Base-by-base conservation (phyloP, 2,329 filamentous ascomycete genomes). In the Claviceps monticola region DNA sequence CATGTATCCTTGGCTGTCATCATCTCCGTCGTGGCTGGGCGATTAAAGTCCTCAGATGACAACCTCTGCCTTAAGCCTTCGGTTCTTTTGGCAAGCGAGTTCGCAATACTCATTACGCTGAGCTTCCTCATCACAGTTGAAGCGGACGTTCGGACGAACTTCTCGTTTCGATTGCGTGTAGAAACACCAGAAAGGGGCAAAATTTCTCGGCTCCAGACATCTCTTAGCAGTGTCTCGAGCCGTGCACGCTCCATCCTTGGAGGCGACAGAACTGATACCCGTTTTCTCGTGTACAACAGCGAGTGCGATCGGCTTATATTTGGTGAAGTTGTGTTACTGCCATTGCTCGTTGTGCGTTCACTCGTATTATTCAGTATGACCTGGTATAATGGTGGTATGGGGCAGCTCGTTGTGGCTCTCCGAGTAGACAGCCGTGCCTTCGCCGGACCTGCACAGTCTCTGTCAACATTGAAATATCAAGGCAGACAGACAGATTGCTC, bases 361-460 rank as follows among this genome's bases (percentile, higher is more conserved):
- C 83, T 83, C 0, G 90, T 95, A 61, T 94, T 94, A 62, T 87
- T 91, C 61, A 96, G 80, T 47, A 95, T 84, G 49, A 95, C 82
- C 61, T 93, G 86, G 56, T 78, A 84, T 50, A 84, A 66, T 42
- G 81, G 75, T 14, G 79, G 77, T 58, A 82, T 86, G 14, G 82
- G 74, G 16, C 84, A 82, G 23, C 89, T 74, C 0, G 88, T 88
- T 1, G 84, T 83, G 29, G 88, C 80, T 54, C 88, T 78, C 58
- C 91, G 86, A 55, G 95, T 83, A 2, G 88, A 94, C 59, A 89
- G 76, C 51, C 79, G 78, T 54, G 84, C 78, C 53, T 83, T 78
- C 57, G 80, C 66, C 29, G 78, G 80, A 43, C 79, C 80, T 82
- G 42, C 11, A 36, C 17, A 38, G n/a, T 36, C 17, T 14, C 43